Conservation (phyloP, 2,329 filamentous ascomycete genomes). For the Pseudogymnoascus sp. region DNA sequence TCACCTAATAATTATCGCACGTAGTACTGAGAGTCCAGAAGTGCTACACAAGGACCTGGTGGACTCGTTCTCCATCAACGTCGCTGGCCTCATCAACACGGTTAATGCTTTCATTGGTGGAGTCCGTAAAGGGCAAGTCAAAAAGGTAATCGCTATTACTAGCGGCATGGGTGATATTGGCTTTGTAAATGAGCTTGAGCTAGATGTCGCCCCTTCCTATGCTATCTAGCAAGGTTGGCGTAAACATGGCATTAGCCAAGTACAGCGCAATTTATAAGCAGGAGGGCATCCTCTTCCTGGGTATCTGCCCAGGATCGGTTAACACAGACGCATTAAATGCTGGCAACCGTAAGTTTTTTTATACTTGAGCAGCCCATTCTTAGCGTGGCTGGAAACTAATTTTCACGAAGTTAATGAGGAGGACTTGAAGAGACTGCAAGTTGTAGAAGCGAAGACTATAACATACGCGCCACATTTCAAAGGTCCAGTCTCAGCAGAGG, state of each 20-base stretch:
- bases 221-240: constrained; percentile 40
- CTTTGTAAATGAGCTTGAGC: constrained; percentile 29
- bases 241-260: constrained; percentile 44
- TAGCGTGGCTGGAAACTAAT: neutral
- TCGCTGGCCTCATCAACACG: constrained; percentile 41
- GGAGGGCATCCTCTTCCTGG: constrained; percentile 44
- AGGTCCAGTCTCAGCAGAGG: constrained; percentile 28
- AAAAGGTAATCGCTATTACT: constrained; percentile 44
- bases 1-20: constrained; percentile 9
- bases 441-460: constrained; percentile 26
- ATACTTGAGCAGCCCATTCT: neutral
- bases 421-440: constrained; percentile 19
- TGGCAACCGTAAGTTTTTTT: constrained; percentile 8
- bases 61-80: constrained; percentile 37
- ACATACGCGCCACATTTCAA: constrained; percentile 34
- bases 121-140: constrained; percentile 38
- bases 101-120: constrained; percentile 44
- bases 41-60: constrained; percentile 19
- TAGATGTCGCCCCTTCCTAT: constrained; percentile 34
- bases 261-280: constrained; percentile 31
- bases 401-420: constrained; percentile 15
- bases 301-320: constrained; percentile 41
- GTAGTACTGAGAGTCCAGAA: neutral
- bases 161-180: constrained; percentile 39
- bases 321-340: constrained; percentile 25